Evolutionary conservation across 2,329 filamentous ascomycete genomes (phyloP), one percentile per base, ranked within the genome.

Genomic region (Leptographium wingfieldii): DNA sequence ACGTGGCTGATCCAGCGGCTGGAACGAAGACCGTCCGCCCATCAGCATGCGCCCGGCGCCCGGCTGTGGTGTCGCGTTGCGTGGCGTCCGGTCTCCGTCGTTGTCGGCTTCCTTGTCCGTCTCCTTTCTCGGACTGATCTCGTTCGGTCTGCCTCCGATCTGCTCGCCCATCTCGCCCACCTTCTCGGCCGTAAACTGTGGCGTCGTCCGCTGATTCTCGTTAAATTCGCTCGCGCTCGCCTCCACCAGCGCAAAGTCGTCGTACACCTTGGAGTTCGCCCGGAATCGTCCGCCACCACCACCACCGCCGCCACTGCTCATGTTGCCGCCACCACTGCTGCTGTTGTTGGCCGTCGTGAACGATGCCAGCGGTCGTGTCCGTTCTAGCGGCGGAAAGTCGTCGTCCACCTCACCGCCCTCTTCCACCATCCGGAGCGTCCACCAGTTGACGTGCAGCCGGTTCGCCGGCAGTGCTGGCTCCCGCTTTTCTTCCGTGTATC

Each of bases 341-440:
- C 83, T 79, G 68, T 90, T 91, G 69, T 92, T 92, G 63, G 87
- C 88, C 7, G 88, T 90, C 46, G 88, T 90, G 66, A 92, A 94
- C 25, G 89, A 84, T 6, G 81, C 82, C n/a, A 94, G 77, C 2
- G 85, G 80, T 66, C 87, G 87, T 27, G 82, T 89, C 43, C 89
- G 80, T 61, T 88, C 86, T 49, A 94, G 77, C 0, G 89, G 85
- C 38, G 88, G 88, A 64, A 94, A 94, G 68, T 94, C 90, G 64
- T 90, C 87, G 65, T 95, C 89, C 1, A 92, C 85, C 68, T 94
- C 89, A 56, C 87, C 90, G 60, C 89, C 88, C 68, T 94, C 84
- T 63, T 94, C 85, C 1, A 92, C 88, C 84, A 95, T 91, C 49
- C 88, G 81, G 60, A 95, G 73, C 29, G 85, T 89, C 87, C 88